Evolutionary conservation across 371 early-diverging fungal genomes (phyloP).

Genomic region (Zopfochytrium polystomum): DNA sequence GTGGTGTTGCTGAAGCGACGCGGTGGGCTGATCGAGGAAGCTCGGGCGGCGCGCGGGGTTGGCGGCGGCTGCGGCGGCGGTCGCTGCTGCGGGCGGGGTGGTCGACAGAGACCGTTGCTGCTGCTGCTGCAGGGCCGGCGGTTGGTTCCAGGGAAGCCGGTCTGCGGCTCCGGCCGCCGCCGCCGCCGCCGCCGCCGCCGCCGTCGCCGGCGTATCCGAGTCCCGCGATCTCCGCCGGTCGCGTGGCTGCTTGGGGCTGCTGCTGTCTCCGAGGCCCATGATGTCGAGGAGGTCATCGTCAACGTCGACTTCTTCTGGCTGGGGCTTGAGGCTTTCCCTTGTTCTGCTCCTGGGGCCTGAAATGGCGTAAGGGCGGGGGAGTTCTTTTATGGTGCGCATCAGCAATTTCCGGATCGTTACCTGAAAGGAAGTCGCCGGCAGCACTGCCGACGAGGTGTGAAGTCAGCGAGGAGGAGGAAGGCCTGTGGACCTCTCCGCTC

Average conservation of each 20-base stretch:
- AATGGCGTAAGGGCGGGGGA: background rate
- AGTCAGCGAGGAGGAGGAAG: background rate
- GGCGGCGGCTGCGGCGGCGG: background rate
- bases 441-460: slow-evolving; percentile 12
- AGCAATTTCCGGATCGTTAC: background rate
- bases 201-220: background rate
- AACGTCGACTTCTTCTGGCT: background rate
- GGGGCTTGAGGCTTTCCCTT: background rate
- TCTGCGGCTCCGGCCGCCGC: background rate
- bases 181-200: background rate
- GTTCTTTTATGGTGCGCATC: background rate
- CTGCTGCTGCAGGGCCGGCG: background rate
- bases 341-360: slow-evolving; percentile 3
- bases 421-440: background rate
- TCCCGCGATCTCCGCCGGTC: background rate
- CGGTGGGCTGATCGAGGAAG: too few species aligned
- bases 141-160: background rate
- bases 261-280: slow-evolving; percentile 5
- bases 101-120: background rate
- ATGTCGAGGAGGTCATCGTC: slow-evolving; percentile 14
- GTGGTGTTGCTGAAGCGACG: too few species aligned
- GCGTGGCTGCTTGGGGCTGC: background rate
- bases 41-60: background rate
- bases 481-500: background rate
- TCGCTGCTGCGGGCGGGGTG: background rate